Evolutionary conservation across 441 rosid genomes (phyloP).

Genomic region (Manihot esculenta): DNA sequence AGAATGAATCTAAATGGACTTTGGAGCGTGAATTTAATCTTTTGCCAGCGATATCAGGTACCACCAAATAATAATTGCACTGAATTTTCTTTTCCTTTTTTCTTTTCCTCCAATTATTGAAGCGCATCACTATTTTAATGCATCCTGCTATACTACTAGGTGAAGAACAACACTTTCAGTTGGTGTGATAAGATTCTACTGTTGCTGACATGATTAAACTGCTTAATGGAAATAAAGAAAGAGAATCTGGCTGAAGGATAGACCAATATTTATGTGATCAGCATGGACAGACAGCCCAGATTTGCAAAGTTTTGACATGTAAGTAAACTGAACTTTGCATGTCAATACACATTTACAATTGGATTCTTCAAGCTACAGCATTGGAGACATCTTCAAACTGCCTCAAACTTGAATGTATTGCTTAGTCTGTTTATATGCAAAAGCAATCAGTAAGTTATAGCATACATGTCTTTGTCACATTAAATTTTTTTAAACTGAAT

Average conservation of each 20-base stretch:
- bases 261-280: background rate
- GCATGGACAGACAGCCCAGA: constrained; percentile 1
- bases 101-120: background rate
- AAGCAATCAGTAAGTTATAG: background rate
- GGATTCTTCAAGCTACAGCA: background rate
- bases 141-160: constrained; percentile 16
- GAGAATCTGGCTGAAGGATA: background rate
- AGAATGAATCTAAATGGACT: constrained; percentile 62
- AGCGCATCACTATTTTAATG: background rate
- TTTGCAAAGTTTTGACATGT: background rate
- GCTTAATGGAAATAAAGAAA: background rate
- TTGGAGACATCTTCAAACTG: background rate
- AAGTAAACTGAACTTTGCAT: background rate
- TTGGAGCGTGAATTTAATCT: constrained; percentile 72
- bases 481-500: background rate
- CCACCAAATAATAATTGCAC: background rate
- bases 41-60: constrained; percentile 32
- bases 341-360: background rate
- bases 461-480: background rate
- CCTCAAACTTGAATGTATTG: background rate
- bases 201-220: background rate
- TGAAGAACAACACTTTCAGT: constrained; percentile 32
- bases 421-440: background rate
- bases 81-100: background rate
- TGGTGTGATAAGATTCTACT: constrained; percentile 25